phyloP scores from a whole-genome alignment of 805 yeast species.

The Nakazawaea molendinolei region DNA sequence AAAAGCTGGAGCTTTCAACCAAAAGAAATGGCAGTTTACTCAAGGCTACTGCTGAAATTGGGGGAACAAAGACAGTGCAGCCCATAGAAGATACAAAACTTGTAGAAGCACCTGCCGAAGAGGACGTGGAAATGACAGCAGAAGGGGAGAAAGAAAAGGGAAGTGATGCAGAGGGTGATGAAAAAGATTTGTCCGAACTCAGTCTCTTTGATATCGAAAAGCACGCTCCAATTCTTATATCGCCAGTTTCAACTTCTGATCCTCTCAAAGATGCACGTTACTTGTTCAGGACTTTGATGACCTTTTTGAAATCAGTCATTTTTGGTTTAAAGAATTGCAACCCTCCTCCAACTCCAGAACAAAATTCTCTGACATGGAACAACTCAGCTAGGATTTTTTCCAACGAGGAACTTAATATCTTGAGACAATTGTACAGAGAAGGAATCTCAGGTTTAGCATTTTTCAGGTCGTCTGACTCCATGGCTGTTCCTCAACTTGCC shows the following conservation, averaged over 20 bases:
- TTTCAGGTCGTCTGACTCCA: constrained; percentile 56
- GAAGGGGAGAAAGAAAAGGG: constrained; percentile 12
- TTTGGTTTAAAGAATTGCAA: constrained; percentile 86
- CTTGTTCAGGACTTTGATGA: constrained; percentile 80
- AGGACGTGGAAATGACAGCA: constrained; percentile 8
- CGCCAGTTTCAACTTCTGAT: constrained; percentile 47
- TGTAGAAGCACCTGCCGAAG: no score
- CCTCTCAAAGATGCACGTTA: constrained; percentile 85
- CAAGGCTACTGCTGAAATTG: neutral
- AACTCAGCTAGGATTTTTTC: constrained; percentile 81
- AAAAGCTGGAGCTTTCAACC: constrained; percentile 28
- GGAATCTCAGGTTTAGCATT: constrained; percentile 76
- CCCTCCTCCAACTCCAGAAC: constrained; percentile 55
- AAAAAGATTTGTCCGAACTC: constrained; percentile 14
- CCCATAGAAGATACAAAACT: constrained; percentile 1
- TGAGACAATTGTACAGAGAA: constrained; percentile 74
- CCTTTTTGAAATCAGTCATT: constrained; percentile 83
- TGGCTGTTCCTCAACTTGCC: constrained; percentile 24
- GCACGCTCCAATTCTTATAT: constrained; percentile 52
- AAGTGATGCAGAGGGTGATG: constrained; percentile 6
- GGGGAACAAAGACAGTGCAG: constrained; percentile 1
- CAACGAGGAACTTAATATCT: constrained; percentile 73
- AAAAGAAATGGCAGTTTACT: constrained; percentile 18
- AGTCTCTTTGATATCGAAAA: constrained; percentile 41
- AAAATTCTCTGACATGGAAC: constrained; percentile 61